phyloP scores from a whole-genome alignment of 495 filamentous ascomycete genomes.

The Neurospora hispaniola region DNA sequence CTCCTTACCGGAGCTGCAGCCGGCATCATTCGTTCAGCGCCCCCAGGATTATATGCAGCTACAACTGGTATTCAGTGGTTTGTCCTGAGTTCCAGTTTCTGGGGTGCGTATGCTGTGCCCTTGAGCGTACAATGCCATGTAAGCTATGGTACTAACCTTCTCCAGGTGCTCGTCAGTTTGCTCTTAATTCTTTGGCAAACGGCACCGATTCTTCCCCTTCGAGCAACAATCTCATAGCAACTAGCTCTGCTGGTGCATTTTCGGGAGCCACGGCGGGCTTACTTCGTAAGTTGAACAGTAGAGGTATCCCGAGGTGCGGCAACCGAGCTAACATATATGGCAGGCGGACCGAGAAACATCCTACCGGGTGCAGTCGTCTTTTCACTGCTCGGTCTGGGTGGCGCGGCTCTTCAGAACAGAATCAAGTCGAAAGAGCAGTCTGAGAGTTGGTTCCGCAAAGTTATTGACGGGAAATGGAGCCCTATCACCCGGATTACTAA shows the following conservation, averaged over 20 bases:
- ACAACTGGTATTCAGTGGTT: slow-evolving; percentile 72
- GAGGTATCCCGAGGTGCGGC: not conserved
- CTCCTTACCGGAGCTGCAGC: slow-evolving; percentile 56
- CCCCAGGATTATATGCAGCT: slow-evolving; percentile 58
- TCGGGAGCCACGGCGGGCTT: slow-evolving; percentile 57
- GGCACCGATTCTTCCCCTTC: slow-evolving; percentile 38
- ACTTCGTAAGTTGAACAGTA: slow-evolving; percentile 45
- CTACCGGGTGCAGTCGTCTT: slow-evolving; percentile 30
- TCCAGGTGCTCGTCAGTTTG: slow-evolving; percentile 26
- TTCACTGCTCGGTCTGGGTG: slow-evolving; percentile 25
- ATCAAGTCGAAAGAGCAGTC: not conserved
- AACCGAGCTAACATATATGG: slow-evolving; percentile 8
- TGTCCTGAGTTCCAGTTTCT: slow-evolving; percentile 64
- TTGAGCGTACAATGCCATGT: not conserved
- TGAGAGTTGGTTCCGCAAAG: not conserved
- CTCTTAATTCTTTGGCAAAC: slow-evolving; percentile 24
- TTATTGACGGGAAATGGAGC: slow-evolving; percentile 62
- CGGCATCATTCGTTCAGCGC: slow-evolving; percentile 55
- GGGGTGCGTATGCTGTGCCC: slow-evolving; percentile 39
- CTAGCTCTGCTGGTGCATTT: slow-evolving; percentile 56
- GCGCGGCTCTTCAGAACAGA: slow-evolving; percentile 21
- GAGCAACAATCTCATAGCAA: slow-evolving; percentile 47
- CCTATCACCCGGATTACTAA: slow-evolving; percentile 68
- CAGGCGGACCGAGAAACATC: slow-evolving; percentile 34
- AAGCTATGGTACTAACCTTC: slow-evolving; percentile 6